These are phyloP conservation scores for Fusarium avenaceum DNA, from an alignment of 2,329 filamentous ascomycete genomes.

Conservation along the genomic window DNA sequence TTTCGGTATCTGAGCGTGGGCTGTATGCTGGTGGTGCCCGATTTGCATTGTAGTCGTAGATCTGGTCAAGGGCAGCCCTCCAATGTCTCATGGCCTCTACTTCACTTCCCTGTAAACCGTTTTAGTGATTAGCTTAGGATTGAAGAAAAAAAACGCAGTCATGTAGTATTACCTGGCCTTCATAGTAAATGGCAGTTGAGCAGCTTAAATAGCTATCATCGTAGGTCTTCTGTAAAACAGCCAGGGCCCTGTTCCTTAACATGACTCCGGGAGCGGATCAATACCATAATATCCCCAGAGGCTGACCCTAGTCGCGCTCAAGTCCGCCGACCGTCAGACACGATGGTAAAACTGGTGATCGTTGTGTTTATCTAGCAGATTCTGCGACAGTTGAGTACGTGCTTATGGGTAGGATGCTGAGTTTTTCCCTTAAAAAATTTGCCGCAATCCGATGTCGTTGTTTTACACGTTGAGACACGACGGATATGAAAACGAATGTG, in stretches of 20 bases:
- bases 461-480: background rate
- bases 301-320: conserved; percentile 34
- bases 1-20: conserved; percentile 85
- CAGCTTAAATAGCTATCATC: conserved; percentile 96
- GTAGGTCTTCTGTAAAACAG: conserved; percentile 94
- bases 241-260: conserved; percentile 69
- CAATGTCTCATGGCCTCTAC: conserved; percentile 90
- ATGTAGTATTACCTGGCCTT: conserved; percentile 77
- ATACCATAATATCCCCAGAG: conserved; percentile 50
- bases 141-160: background rate
- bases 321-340: conserved; percentile 33
- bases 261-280: conserved; percentile 56
- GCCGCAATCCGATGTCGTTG: background rate
- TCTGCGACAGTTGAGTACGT: conserved; percentile 19
- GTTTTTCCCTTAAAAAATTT: conserved; percentile 8
- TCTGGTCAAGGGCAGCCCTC: conserved; percentile 88
- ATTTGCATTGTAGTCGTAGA: conserved; percentile 87
- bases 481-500: background rate
- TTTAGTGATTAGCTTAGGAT: conserved; percentile 22
- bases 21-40: conserved; percentile 76
- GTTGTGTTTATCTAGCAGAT: conserved; percentile 19
- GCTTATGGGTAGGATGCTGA: conserved; percentile 7
- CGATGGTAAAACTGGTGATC: background rate
- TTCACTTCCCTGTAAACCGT: conserved; percentile 80
- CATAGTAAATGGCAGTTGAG: conserved; percentile 96